Evolutionary conservation across 2,329 filamentous ascomycete species (phyloP).

Genomic region (Talaromyces piceae): DNA sequence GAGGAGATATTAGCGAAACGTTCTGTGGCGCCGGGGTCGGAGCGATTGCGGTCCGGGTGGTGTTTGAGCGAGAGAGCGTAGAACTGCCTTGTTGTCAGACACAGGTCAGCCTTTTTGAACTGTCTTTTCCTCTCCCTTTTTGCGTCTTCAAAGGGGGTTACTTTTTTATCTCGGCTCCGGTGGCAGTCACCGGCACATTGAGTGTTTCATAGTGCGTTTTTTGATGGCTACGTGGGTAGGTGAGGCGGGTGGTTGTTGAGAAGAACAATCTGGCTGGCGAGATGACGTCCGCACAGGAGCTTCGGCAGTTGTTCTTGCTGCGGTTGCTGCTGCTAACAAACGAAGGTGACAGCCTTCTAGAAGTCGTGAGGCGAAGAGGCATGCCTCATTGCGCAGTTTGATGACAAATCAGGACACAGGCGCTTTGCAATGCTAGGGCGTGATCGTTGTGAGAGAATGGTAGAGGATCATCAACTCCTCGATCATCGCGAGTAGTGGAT

Average conservation of each 20-base stretch:
- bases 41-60: constrained; percentile 84
- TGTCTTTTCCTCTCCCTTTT: too few species aligned
- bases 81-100: constrained; percentile 51
- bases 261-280: constrained; percentile 16
- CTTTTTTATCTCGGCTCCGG: constrained; percentile 77
- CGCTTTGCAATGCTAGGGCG: not conserved
- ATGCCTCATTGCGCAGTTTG: constrained; percentile 12
- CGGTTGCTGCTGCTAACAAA: constrained; percentile 13
- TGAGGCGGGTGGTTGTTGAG: constrained; percentile 33
- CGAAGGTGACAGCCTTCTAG: constrained; percentile 10
- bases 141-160: constrained; percentile 31
- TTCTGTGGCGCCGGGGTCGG: constrained; percentile 61
- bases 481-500: not conserved
- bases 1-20: constrained; percentile 79
- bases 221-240: constrained; percentile 6
- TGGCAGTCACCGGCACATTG: constrained; percentile 61
- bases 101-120: not conserved
- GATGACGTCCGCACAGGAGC: not conserved
- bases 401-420: not conserved
- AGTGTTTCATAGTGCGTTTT: constrained; percentile 69
- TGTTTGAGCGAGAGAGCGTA: constrained; percentile 84
- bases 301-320: not conserved
- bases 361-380: constrained; percentile 13
- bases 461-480: too few species aligned
- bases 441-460: not conserved